Base-by-base conservation (phyloP, 371 early-diverging fungal genomes). In the Zychaea mexicana region DNA sequence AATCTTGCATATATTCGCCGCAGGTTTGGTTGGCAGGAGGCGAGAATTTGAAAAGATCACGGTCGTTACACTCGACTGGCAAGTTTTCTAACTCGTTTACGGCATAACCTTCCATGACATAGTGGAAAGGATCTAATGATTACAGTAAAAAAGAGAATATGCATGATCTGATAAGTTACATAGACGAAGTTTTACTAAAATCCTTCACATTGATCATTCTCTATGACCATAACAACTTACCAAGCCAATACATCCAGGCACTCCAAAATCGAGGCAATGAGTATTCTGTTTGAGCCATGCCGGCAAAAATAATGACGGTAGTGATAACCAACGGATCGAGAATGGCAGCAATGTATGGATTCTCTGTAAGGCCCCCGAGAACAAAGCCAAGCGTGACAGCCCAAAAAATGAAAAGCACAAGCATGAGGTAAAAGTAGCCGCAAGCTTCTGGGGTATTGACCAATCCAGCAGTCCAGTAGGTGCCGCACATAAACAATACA, bases 261-360 rank as follows among this genome's bases (percentile, higher is more conserved):
- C 85, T 74, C 90, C 92, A 92, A 76, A 94, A 91, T 27, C 64
- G 56, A 26, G 92, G 91, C 88, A 92, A 90, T 3, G 76, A 63
- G 12, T 49, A 19, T 39, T 82, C 78, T 7, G 90, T 85, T 54
- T 90, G 86, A 67, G 90, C 82, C 42, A 90, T 82, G 76, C 92
- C 92, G 46, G 86, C 85, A 76, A 90, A 90, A 64, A 92, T 65
- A 64, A 85, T 82, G 65, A 91, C 73, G 52, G 89, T 76, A 1
- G 90, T 80, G 28, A 87, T 82, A 54, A 91, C 82, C 68, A 92
- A 86, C 12, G 93, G 90, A 46, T 88, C 87, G 68, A 91, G 63
- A 33, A 92, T 73, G 5, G 89, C 82, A 19, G 92, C 90, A 66
- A 94, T 84, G 31, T 84, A 82, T 38, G 85, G 87, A 21, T 76